Base-by-base conservation (phyloP, 1,139 yeast genomes). In the Yamadazyma buinensis region DNA sequence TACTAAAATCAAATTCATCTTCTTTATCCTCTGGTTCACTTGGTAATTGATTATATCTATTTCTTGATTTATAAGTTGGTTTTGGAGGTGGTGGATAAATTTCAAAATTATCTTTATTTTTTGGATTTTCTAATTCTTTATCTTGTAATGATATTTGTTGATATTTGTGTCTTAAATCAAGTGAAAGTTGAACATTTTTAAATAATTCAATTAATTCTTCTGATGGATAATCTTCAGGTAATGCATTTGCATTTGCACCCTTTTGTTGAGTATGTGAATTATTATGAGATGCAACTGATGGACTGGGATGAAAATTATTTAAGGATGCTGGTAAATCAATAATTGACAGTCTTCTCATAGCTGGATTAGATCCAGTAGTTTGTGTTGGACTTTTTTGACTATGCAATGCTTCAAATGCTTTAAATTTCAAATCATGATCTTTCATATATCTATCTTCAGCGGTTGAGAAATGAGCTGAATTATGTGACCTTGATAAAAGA, bases 81-180 rank as follows among this genome's bases (percentile, higher is more conserved):
- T 80, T 80, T 10, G 98, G 98, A 1, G 97, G 97, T 9, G 84
- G 80, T 0, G 99, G 99, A 54, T 90, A 90, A 33, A 94, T 80
- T 12, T 55, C 54, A 97, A 98, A 94, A 29, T 58, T 62, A 19
- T 63, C 67, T 20, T 44, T 48, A 56, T 92, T 90, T 55, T 88
- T 88, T 2, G 98, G 98, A 56, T 94, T 92, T 44, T 77, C 82
- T 30, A 61, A 57, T 32, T 83, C 86, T 32, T 78, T 66, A 1
- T 41, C 35, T 61, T 94, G 99, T 35, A 77, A 49, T 0, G 97
- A 87, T 6, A 75, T 49, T 1, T 61, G 53, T 59, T 85, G 83
- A 54, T 90, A 94, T 55, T 81, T 84, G 48, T 77, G 80, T 54
- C 99, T 79, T 39, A 85, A 55, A 15, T 76, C 80, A 42, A 92